phyloP scores from a whole-genome alignment of 139 green algal genomes.

The Tetradesmus lagerheimii region DNA sequence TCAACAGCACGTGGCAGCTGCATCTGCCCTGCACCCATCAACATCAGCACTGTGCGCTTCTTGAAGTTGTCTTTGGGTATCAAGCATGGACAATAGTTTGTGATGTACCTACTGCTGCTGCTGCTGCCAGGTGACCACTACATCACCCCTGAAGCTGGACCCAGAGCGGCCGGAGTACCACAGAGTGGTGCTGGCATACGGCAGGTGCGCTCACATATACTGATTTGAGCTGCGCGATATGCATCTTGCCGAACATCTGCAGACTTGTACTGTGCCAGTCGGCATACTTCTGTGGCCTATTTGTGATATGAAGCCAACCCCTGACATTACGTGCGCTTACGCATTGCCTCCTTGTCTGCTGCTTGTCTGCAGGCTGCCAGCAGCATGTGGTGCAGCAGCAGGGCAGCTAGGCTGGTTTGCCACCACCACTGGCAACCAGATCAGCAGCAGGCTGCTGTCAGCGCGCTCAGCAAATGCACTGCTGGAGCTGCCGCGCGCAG shows the following conservation, averaged over 20 bases:
- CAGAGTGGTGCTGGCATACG: constrained; percentile 73
- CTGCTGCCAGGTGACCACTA: constrained; percentile 66
- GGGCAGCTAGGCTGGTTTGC: constrained; percentile 63
- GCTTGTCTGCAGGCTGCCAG: background rate
- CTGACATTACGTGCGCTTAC: no score
- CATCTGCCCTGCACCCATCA: no score
- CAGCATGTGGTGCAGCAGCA: background rate
- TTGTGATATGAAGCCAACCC: no score
- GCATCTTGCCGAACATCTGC: no score
- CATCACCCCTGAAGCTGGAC: constrained; percentile 82
- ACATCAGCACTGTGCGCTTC: no score
- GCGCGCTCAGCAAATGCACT: constrained; percentile 73
- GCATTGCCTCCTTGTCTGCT: no score
- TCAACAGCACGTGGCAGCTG: no score
- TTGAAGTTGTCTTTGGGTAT: no score
- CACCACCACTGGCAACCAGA: constrained; percentile 92
- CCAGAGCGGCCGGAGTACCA: constrained; percentile 97
- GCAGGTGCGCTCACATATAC: background rate
- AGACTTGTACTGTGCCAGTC: no score
- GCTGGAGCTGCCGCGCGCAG: constrained; percentile 68
- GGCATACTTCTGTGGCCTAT: no score
- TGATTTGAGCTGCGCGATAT: background rate
- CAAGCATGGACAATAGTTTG: no score
- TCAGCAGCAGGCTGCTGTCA: constrained; percentile 91
- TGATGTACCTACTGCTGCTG: constrained; percentile 56